Evolutionary conservation across 2,329 filamentous ascomycete species (phyloP).

Genomic region (Hymenoscyphus fructigenus): DNA sequence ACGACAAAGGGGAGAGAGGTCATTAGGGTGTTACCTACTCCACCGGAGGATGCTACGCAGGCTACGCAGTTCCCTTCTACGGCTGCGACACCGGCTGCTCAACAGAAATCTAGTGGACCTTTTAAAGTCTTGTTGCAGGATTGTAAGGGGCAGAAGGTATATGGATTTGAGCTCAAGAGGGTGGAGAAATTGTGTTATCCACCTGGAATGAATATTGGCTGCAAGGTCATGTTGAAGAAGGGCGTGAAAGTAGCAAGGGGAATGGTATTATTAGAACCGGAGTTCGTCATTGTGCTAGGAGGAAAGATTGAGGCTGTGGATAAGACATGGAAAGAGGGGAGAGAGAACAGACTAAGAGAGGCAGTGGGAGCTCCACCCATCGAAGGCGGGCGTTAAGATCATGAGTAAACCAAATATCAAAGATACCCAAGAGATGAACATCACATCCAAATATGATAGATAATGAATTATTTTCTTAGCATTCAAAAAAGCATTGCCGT

Average conservation of each 20-base stretch:
- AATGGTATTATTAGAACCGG: slow-evolving; percentile 73
- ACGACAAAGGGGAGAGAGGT: slow-evolving; percentile 76
- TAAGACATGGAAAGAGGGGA: slow-evolving; percentile 69
- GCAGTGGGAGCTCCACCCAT: slow-evolving; percentile 43
- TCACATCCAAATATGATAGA: neutral
- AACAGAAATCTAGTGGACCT: slow-evolving; percentile 46
- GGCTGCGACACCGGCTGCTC: neutral
- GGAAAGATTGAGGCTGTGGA: slow-evolving; percentile 85
- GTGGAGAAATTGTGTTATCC: slow-evolving; percentile 59
- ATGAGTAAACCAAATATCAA: neutral
- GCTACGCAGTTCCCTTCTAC: slow-evolving; percentile 33
- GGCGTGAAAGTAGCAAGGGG: slow-evolving; percentile 70
- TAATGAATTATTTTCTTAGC: slow-evolving; percentile 5
- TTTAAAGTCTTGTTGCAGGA: slow-evolving; percentile 86
- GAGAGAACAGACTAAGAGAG: slow-evolving; percentile 67
- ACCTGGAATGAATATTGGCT: slow-evolving; percentile 70
- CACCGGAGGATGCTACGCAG: slow-evolving; percentile 31
- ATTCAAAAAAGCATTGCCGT: slow-evolving; percentile 18
- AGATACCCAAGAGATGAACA: neutral
- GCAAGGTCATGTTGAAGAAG: slow-evolving; percentile 74
- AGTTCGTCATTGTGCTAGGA: slow-evolving; percentile 70
- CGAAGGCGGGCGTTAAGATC: neutral
- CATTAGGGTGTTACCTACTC: slow-evolving; percentile 64
- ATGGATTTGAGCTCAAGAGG: slow-evolving; percentile 68
- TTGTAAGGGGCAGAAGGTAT: slow-evolving; percentile 64